Evolutionary conservation across 1,139 yeast species (phyloP).

Genomic region (Kurtzmaniella natalensis): DNA sequence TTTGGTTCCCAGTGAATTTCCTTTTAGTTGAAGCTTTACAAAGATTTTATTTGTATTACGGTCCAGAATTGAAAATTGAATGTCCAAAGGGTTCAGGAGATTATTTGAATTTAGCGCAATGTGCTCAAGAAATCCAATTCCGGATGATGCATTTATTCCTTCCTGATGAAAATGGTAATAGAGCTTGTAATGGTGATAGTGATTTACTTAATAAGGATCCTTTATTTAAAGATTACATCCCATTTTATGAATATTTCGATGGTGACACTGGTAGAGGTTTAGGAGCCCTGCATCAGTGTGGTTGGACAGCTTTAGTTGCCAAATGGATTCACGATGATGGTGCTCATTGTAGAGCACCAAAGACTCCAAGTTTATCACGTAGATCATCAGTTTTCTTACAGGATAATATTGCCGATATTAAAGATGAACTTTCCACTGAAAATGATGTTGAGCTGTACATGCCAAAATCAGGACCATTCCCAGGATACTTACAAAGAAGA

Average conservation of each 20-base stretch:
- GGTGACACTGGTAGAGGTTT: conserved; percentile 95
- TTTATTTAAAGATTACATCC: conserved; percentile 69
- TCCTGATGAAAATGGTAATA: conserved; percentile 64
- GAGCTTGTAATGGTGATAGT: conserved; percentile 79
- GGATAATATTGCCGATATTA: conserved; percentile 11
- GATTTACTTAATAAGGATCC: conserved; percentile 64
- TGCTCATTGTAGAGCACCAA: conserved; percentile 52
- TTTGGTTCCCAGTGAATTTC: conserved; percentile 95
- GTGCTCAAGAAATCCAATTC: conserved; percentile 89
- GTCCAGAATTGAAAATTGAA: conserved; percentile 80
- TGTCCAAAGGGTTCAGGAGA: conserved; percentile 90
- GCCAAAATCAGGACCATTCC: conserved; percentile 51
- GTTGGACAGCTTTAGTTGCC: conserved; percentile 95
- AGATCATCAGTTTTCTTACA: conserved; percentile 26
- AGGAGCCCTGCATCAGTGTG: conserved; percentile 95
- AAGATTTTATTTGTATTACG: conserved; percentile 86
- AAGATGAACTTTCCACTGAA: conserved; percentile 15
- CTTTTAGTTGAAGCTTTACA: conserved; percentile 84
- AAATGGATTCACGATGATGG: conserved; percentile 94
- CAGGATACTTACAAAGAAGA: conserved; percentile 55
- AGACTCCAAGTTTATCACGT: conserved; percentile 42
- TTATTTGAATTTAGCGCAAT: conserved; percentile 77
- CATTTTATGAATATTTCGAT: conserved; percentile 87
- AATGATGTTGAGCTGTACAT: conserved; percentile 32
- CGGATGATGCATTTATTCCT: conserved; percentile 77